These are phyloP conservation scores for Phyllosticta paracitricarpa DNA, from an alignment of 2,329 filamentous ascomycete species.

Conservation along the genomic window DNA sequence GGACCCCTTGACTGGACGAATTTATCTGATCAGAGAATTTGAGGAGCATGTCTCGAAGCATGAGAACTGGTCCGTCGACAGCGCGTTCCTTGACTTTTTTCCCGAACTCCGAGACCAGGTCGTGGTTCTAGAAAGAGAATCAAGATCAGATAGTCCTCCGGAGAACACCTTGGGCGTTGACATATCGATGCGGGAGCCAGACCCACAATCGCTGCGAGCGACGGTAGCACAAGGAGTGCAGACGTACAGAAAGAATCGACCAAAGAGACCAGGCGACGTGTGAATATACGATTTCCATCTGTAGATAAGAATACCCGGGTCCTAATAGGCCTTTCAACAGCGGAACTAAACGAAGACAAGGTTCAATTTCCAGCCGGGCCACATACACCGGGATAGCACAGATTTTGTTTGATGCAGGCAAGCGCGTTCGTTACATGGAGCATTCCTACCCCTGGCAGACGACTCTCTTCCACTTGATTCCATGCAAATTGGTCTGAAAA, in stretches of 20 bases:
- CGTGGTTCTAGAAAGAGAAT: neutral
- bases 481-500: neutral
- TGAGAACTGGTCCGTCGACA: constrained; percentile 1
- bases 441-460: neutral
- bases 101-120: constrained; percentile 1
- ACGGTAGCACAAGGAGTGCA: neutral
- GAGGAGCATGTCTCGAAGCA: neutral
- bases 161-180: neutral
- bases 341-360: neutral
- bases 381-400: neutral
- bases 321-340: neutral
- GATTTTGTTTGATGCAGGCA: neutral
- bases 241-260: neutral
- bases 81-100: neutral
- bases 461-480: neutral
- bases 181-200: neutral
- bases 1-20: neutral
- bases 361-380: neutral
- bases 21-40: constrained; percentile 4
- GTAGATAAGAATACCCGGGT: neutral
- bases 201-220: neutral
- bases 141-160: neutral
- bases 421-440: neutral
- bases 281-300: neutral
- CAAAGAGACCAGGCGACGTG: neutral